A percentile compares a stretch with the other conserved stretches of the same genome.
Conservation (phyloP, 2,329 filamentous ascomycete genomes). For the Colletotrichum sp. region DNA sequence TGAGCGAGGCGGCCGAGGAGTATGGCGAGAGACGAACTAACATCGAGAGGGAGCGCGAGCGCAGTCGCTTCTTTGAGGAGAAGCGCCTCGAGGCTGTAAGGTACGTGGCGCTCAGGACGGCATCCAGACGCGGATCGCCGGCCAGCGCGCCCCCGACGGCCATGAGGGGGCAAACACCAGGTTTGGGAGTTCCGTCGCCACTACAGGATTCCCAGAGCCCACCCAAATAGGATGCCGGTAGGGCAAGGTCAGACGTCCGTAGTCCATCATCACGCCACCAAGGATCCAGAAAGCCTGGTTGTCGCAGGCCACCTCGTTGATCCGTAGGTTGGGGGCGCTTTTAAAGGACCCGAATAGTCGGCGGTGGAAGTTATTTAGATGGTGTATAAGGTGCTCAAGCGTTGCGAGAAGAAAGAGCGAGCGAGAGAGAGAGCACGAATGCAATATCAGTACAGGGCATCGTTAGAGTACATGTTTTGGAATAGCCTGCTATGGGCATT, state of each 20-base stretch:
- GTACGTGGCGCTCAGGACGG: slow-evolving; percentile 32
- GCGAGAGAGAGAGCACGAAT: background rate
- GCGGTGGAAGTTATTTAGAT: background rate
- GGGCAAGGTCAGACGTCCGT: background rate
- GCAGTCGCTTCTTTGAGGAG: slow-evolving; percentile 55
- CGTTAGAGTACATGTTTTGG: background rate
- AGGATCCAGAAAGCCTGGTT: background rate
- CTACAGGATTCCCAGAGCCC: background rate
- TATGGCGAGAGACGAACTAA: slow-evolving; percentile 42
- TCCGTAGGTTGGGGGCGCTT: background rate
- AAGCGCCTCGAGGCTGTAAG: slow-evolving; percentile 51
- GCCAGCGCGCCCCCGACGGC: slow-evolving; percentile 19
- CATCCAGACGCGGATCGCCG: slow-evolving; percentile 19
- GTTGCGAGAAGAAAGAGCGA: background rate
- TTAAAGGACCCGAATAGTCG: background rate
- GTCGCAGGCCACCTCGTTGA: background rate
- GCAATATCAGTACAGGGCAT: background rate
- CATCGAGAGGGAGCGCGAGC: slow-evolving; percentile 52
- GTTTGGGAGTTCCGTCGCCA: background rate
- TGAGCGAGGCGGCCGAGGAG: slow-evolving; percentile 51
- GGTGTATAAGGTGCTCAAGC: background rate
- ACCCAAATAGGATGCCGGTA: background rate
- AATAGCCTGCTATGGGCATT: background rate
- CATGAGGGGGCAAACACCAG: slow-evolving; percentile 6
- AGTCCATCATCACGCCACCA: background rate